These are phyloP conservation scores for Cyclocybe cylindracea DNA, from an alignment of 768 basidiomycete genomes.

Conservation along the genomic window DNA sequence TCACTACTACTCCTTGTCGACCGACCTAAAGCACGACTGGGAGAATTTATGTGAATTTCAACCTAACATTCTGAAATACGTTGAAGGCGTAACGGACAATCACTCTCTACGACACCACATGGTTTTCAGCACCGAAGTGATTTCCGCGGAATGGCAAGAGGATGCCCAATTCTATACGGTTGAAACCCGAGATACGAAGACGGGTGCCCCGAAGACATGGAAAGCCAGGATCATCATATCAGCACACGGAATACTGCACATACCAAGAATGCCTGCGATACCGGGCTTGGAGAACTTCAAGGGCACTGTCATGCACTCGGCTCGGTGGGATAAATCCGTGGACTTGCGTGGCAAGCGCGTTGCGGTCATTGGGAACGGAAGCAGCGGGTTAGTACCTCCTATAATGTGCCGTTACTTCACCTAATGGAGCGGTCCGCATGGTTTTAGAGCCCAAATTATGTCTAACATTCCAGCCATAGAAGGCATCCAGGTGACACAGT, in stretches of 20 bases:
- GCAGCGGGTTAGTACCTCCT: conserved; percentile 40
- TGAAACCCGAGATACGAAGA: conserved; percentile 29
- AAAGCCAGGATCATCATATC: conserved; percentile 49
- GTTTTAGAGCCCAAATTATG: conserved; percentile 47
- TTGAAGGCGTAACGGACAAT: conserved; percentile 37
- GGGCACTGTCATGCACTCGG: conserved; percentile 52
- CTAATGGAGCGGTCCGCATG: neutral
- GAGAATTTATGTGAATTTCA: conserved; percentile 37
- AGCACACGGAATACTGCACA: conserved; percentile 46
- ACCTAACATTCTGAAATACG: conserved; percentile 42
- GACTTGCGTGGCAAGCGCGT: conserved; percentile 46
- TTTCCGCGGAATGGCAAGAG: conserved; percentile 46
- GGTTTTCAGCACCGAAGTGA: conserved; percentile 41
- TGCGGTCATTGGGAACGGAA: conserved; percentile 60
- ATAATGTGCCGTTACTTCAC: neutral
- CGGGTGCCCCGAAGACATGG: conserved; percentile 24
- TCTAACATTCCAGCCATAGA: conserved; percentile 41
- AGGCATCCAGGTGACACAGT: conserved; percentile 43
- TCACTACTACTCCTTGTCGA: conserved; percentile 45
- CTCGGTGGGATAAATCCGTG: conserved; percentile 43
- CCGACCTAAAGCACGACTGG: conserved; percentile 46
- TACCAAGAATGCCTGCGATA: conserved; percentile 37
- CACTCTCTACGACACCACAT: conserved; percentile 40
- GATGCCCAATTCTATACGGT: conserved; percentile 36
- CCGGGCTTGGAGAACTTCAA: conserved; percentile 39